Base-by-base conservation (phyloP, 441 rosid species). In the Rhodomyrtus psidioides region DNA sequence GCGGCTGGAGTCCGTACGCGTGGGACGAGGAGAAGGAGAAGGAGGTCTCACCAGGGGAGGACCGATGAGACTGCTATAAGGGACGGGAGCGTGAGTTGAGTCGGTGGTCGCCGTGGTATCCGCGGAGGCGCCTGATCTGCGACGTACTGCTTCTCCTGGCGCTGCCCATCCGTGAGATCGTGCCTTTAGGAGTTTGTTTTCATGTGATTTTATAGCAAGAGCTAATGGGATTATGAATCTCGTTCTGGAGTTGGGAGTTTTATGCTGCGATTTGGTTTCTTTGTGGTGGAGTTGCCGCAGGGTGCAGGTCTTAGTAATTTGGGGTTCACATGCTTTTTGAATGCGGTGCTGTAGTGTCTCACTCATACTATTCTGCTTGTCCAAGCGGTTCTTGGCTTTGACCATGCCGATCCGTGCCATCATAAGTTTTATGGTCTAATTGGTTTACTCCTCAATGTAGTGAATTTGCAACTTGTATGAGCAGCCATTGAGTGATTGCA, bases 301-400 rank as follows among this genome's bases (percentile, higher is more conserved):
- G 99, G 98, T 30, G 96, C 96, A 53, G 99, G 98, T 53, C 92
- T 97, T 75, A 85, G 23, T 34, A 97, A 97, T 90, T 86, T 92
- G 81, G 99, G 99, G 34, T 95, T 95, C 88, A 94, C 95, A 5
- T 97, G 99, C 90, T 97, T 93, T 85, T 82, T 97, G 46, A 97
- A 96, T 86, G 94, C 96, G 9, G 92, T 96, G 53, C 88, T 97
- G 88, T 99, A 97, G 84, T 96, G 99, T 88, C 87, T 96, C 79
- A 95, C 98, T 16, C 99, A 97, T 84, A 94, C 99, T 2, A 94
- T 95, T 87, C 95, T 96, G 0, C 89, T 96, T 84, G 90, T 95
- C 56, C 87, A 90, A 86, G 92, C 91, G 75, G 93, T 96, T 83
- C 88, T 84, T 42, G 85, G 92, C 55, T 91, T 55, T 65, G 86